Base-by-base conservation (phyloP, 2,329 filamentous ascomycete species). In the Trichocomaceae sp. region DNA sequence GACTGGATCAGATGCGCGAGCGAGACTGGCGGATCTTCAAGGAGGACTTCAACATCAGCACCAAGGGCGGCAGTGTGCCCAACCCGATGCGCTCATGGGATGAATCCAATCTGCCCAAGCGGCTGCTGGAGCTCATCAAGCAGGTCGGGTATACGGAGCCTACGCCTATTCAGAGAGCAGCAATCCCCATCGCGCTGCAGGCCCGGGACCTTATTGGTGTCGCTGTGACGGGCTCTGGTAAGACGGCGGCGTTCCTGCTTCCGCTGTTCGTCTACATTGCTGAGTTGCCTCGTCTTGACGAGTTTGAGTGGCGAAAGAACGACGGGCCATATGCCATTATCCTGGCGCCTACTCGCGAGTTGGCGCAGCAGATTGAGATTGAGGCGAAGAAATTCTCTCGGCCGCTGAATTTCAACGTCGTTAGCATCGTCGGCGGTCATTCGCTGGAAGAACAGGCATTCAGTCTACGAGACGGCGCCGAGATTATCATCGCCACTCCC, bases 21-120 rank as follows among this genome's bases (percentile, higher is more conserved):
- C 82, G 93, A 69, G 93, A 99, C 72, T 99, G 93, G 93, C 88
- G 93, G 68, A 97, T 99, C 64, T 96, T 99, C 83, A 99, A 97
- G 74, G 93, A 97, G 71, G 91, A 99, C 72, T 97, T 96, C 75
- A 95, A 93, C 63, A 99, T 99, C 68, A 81, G 86, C 41, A 96
- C 90, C 8, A 97, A 96, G 71, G 93, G 93, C 56, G 92, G 92
- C 44, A 80, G 81, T 23, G 90, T 97, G 54, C 93, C 93, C 0
- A 92, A 97, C 64, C 93, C 93, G 0, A 97, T 99, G 91, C 90
- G 93, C 49, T 90, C 80, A 62, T 99, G 93, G 93, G 69, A 81
- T 47, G 93, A 99, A 71, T 95, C 91, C 3, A 80, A 79, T 5
- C 78, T 99, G 39, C 91, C 93, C 2, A 79, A 82, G 57, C 80